Base-by-base conservation (phyloP, 148 eudicot genomes). In the Chenopodium formosanum region DNA sequence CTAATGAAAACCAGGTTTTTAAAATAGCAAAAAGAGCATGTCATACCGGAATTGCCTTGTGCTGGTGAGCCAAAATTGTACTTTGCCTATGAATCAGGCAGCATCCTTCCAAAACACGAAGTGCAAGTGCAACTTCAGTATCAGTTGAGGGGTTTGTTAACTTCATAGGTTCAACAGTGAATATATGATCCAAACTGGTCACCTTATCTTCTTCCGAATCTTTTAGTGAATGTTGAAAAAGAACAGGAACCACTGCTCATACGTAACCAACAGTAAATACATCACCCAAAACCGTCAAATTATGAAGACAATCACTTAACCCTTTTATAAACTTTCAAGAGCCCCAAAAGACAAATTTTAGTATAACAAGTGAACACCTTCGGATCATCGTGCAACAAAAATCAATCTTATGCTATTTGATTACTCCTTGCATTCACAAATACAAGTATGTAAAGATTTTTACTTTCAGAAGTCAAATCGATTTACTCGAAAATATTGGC, bases 71-170 rank as follows among this genome's bases (percentile, higher is more conserved):
- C 71, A 94, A 84, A 76, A 92, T 75, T 6, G 93, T 88, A 83
- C 98, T 94, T 85, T 87, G 90, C 58, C 88, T 76, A 81, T 96
- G 97, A 83, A 94, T 88, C 83, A 96, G 88, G 89, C 98, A 94
- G 80, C 99, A 94, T 72, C 99, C 99, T 92, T 94, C 99, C 83
- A 96, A 78, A 82, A 92, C 97, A 80, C 95, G 91, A 81, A 96
- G 95, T 37, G 99, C 99, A 82, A 96, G 90, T 83, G 98, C 95
- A 70, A 92, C 92, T 86, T 96, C 98, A 69, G 94, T 86, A 82
- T 96, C 92, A 62, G 95, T 87, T 69, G 98, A 89, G 65, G 99
- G 94, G 79, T 92, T 91, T 52, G 89, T 83, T 76, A 94, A 84
- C 85, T 91, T 92, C 90, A 96, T 80, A 63, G 99, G 92, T 86